Evolutionary conservation across 331 rosid genomes (phyloP), one percentile per base, ranked within the genome.

Genomic region (Spiraea crenata): DNA sequence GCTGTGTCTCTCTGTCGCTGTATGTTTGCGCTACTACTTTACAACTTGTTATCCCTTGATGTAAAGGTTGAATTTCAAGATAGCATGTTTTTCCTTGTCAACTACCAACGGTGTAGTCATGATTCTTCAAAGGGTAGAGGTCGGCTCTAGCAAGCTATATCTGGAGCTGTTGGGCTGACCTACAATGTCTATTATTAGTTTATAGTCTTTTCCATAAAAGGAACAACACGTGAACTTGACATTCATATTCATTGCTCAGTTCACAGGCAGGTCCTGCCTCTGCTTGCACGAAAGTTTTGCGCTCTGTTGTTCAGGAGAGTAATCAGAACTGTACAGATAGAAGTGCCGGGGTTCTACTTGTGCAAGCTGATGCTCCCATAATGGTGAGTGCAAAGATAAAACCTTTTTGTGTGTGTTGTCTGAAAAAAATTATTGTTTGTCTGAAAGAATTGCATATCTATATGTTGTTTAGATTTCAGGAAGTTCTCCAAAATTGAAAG

Each of bases 201-300:
- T 25, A 2, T 25, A 25, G 31, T 25, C 31, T 63, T n/a, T 46
- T 57, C n/a, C 17, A 7, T 48, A 11, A 25, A 39, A 54, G 56
- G 72, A 19, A 50, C 35, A 63, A 14, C 51, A 56, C 38, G 31
- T 67, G 40, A 35, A 57, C 41, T 59, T 81, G 67, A 77, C 52
- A 63, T 66, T 46, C 59, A 59, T 77, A 11, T 65, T 60, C 59
- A 13, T 46, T 67, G 4, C 25, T 62, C 82, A 93, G 97, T 61
- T 91, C 99, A 63, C 97, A 91, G 73, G 96, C 82, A 49, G 99
- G 97, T 72, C 90, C 97, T 69, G 90, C 91, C 81, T 82, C 96
- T 49, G 96, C 99, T 67, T 89, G 92, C 82, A 74, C 74, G 63
- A 91, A 93, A 85, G 56, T 91, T 47, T 82, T 87, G 70, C 89